phyloP scores from a whole-genome alignment of 768 basidiomycete genomes.

The Obba rivulosa region DNA sequence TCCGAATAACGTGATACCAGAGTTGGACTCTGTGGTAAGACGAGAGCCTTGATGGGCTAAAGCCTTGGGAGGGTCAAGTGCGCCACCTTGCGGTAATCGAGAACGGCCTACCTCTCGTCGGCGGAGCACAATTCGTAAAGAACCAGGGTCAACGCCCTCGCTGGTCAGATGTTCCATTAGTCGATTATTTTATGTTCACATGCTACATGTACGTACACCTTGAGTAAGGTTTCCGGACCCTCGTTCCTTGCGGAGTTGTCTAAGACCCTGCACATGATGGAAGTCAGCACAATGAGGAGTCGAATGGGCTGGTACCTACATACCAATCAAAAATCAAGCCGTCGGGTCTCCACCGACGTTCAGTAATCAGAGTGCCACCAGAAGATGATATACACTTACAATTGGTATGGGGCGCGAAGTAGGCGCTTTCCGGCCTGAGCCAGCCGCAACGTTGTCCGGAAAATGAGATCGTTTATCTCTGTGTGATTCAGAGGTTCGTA shows the following conservation, averaged over 20 bases:
- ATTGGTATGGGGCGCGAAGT: conserved; percentile 9
- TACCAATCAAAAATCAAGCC: conserved; percentile 17
- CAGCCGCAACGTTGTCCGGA: conserved; percentile 7
- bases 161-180: background rate
- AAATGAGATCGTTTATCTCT: conserved; percentile 13
- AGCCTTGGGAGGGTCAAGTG: too few species aligned
- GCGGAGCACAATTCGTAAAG: conserved; percentile 7
- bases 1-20: too few species aligned
- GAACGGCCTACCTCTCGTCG: too few species aligned
- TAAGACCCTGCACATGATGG: conserved; percentile 3
- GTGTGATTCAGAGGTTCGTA: background rate
- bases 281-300: background rate
- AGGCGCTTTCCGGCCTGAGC: conserved; percentile 13
- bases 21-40: too few species aligned
- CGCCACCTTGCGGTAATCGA: background rate
- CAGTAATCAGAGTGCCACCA: background rate
- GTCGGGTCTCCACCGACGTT: conserved; percentile 7
- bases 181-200: too few species aligned
- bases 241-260: conserved; percentile 9
- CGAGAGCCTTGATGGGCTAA: too few species aligned
- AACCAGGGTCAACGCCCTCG: conserved; percentile 7
- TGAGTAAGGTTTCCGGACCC: conserved; percentile 4
- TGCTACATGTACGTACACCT: conserved; percentile 5
- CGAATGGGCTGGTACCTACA: background rate
- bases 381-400: conserved; percentile 8